Base-by-base conservation (phyloP, 306 rosid species). In the Pyrus bretschneideri region DNA sequence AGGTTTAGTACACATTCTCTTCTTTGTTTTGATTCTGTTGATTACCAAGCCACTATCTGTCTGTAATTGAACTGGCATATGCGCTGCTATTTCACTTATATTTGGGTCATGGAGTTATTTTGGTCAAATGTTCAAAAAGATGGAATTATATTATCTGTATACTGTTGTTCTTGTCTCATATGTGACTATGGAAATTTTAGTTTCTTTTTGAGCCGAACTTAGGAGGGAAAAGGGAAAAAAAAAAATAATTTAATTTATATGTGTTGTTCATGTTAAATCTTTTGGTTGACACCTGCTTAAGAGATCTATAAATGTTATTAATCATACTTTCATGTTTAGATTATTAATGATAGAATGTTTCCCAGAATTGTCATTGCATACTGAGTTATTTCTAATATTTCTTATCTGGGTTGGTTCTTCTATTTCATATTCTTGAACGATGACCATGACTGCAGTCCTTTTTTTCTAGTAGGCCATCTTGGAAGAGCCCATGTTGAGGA, bases 1-100 rank as follows among this genome's bases (percentile, higher is more conserved):
- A 96, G 99, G 98, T 92, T 61, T 60, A 67, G 49, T 75, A 73
- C 51, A 22, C 78, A 29, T 75, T 40, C 80, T 65, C 27, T 78
- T 11, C 10, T 27, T 77, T 71, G 4, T 35, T 74, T 67, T 75
- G 4, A 15, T 18, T 71, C 22, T 61, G 33, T n/a, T 49, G 42
- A 13, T 31, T 49, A 52, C 31, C 5, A n/a, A 17, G 3, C 63
- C 3, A 45, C 46, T 52, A 21, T 21, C 38, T 3, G 35, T 9
- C 65, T 9, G 69, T 27, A 35, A 21, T 42, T 67, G 55, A 68
- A 27, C 46, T 67, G 33, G 40, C 45, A 13, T 58, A 22, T 58
- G 46, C 19, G 11, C 25, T 68, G 57, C 17, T 11, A 40, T 22
- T 65, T 65, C 54, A 30, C 72, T 33, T 77, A 49, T 38, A 9